Conservation (phyloP, 192 early-diverging fungal species). For the Lobulomyces angularis region DNA sequence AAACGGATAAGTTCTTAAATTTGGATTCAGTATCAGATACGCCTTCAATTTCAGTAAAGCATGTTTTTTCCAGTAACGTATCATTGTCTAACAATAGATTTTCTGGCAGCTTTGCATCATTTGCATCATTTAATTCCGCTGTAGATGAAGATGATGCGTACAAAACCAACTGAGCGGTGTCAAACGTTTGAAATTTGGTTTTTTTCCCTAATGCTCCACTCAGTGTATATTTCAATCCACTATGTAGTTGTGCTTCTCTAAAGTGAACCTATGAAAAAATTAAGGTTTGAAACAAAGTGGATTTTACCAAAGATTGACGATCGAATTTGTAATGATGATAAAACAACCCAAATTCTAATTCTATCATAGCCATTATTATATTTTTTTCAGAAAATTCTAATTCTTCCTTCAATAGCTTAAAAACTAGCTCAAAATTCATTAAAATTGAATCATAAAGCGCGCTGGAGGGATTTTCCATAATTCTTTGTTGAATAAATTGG, state of each 20-base stretch:
- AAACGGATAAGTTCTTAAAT: constrained; percentile 24
- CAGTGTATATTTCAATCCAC: constrained; percentile 71
- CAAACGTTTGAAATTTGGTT: constrained; percentile 84
- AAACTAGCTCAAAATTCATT: constrained; percentile 4
- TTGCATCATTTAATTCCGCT: constrained; percentile 22
- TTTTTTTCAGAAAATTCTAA: too few species aligned
- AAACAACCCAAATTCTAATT: constrained; percentile 69
- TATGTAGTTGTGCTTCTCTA: constrained; percentile 60
- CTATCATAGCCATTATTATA: constrained; percentile 56
- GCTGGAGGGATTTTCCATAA: constrained; percentile 53
- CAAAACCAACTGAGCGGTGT: constrained; percentile 85
- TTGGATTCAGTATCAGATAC: constrained; percentile 24
- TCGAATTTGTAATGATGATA: constrained; percentile 67
- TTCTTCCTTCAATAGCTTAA: constrained; percentile 11
- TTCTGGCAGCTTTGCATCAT: constrained; percentile 33
- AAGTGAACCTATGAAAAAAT: constrained; percentile 40
- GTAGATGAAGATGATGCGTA: constrained; percentile 57
- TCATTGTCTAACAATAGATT: constrained; percentile 83
- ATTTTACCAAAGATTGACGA: constrained; percentile 33
- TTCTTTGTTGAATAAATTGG: constrained; percentile 63
- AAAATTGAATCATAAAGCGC: constrained; percentile 39
- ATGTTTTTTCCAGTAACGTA: constrained; percentile 71
- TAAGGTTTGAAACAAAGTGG: neutral
- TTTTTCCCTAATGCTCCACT: constrained; percentile 81
- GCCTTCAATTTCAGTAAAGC: constrained; percentile 39